A percentile compares a stretch with the other conserved stretches of the same genome.
Evolutionary conservation across 768 basidiomycete species (phyloP).

Genomic region (Trametes villosa): DNA sequence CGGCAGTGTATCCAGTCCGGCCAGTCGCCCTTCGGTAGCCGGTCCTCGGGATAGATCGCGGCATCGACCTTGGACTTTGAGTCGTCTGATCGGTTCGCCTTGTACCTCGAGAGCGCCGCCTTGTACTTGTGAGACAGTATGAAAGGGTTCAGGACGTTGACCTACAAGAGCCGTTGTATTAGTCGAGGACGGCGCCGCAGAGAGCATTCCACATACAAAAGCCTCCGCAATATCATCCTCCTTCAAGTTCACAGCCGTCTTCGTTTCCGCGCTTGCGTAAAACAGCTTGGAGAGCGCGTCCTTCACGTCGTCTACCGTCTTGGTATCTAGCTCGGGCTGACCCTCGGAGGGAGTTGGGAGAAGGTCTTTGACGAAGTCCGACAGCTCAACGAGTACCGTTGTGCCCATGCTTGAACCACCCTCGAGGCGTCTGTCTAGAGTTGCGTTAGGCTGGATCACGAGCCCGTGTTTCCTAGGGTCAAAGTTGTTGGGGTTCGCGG

Average conservation of each 20-base stretch:
- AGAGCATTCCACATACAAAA: too few species aligned
- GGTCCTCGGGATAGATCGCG: background rate
- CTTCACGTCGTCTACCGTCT: background rate
- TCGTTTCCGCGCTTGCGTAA: too few species aligned
- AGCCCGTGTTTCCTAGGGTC: background rate
- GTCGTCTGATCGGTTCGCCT: too few species aligned
- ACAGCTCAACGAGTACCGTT: background rate
- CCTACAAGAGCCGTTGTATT: too few species aligned
- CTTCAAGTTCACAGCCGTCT: too few species aligned
- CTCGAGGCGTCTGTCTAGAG: background rate
- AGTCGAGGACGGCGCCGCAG: too few species aligned
- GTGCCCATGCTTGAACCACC: slow-evolving; percentile 1
- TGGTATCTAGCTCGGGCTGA: background rate
- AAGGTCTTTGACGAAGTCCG: background rate
- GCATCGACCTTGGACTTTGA: too few species aligned
- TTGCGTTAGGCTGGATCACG: background rate
- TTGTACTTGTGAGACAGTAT: too few species aligned
- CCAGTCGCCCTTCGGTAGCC: background rate
- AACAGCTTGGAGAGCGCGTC: background rate
- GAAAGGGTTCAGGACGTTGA: too few species aligned
- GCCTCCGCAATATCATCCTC: too few species aligned
- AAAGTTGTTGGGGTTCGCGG: background rate
- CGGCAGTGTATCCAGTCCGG: slow-evolving; percentile 5
- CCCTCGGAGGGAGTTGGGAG: background rate
- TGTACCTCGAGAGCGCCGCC: too few species aligned